Base-by-base conservation (phyloP, 495 filamentous ascomycete species). In the Trichoderma asperelloides region DNA sequence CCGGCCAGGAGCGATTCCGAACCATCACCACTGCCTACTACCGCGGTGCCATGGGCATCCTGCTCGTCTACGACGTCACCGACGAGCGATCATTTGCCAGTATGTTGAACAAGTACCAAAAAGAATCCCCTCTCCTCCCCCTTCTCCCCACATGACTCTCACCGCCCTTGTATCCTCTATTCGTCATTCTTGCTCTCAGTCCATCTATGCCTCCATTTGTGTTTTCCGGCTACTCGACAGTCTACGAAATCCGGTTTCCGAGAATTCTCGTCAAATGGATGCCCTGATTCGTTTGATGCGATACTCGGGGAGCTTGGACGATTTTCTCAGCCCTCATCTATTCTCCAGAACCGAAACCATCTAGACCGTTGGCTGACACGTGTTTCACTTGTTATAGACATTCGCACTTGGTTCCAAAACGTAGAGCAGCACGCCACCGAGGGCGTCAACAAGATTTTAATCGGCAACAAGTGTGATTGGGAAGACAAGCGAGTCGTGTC, bases 381-480 rank as follows among this genome's bases (percentile, higher is more conserved):
- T 23, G 40, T 69, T 71, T 69, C 65, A 57, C n/a, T 4, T 23
- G 47, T 8, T 18, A 64, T 73, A 99, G 95, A 99, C 76, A 98
- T 99, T 77, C 89, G 92, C 71, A 97, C 95, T 66, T 98, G 95
- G 95, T 98, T 98, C 77, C 93, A 92, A 70, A 97, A 98, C 81
- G 95, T 98, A 65, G 95, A 98, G 75, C 94, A 98, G 77, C 96
- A 99, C 80, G 95, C 96, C 63, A 97, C 93, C 68, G 95, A 98
- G 80, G 96, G 96, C 70, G 95, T 99, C 71, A 96, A 98, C 87
- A 99, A 98, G 83, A 98, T 99, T 73, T 88, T 99, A 63, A 97
- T 99, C 68, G 95, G 95, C 72, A 99, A 99, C 84, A 99, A 99
- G 80, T 98, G 95, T 79, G 95, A 99, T 80, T 98, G 96, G 96